Evolutionary conservation across 2,329 filamentous ascomycete genomes (phyloP).

Genomic region (Arthrobotrys megalospora): DNA sequence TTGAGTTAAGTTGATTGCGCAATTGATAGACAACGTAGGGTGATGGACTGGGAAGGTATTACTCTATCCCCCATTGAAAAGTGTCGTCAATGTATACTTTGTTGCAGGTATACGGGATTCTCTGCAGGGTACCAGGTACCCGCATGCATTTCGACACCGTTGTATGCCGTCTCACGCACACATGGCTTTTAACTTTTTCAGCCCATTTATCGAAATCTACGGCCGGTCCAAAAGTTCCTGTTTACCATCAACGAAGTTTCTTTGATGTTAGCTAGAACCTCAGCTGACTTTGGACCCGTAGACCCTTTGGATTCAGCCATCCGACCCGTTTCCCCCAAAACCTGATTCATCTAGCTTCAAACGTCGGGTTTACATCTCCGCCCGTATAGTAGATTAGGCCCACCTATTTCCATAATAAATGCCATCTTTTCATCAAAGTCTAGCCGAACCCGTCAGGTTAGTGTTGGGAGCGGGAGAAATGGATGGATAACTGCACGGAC

Average conservation of each 20-base stretch:
- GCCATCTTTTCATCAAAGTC: conserved; percentile 11
- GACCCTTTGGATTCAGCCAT: conserved; percentile 3
- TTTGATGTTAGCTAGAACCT: conserved; percentile 7
- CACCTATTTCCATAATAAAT: conserved; percentile 2
- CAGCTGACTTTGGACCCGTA: conserved; percentile 3
- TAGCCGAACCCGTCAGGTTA: conserved; percentile 16
- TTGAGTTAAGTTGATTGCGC: conserved; percentile 8
- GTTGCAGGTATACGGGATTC: conserved; percentile 14
- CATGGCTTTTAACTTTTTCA: conserved; percentile 12
- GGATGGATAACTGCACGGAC: conserved; percentile 8
- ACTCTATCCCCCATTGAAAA: background rate
- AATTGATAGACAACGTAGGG: conserved; percentile 7
- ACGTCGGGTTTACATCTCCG: conserved; percentile 18
- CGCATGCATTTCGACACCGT: conserved; percentile 10
- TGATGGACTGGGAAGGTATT: background rate
- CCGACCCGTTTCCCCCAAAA: background rate
- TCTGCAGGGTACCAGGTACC: conserved; percentile 33
- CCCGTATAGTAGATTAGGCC: conserved; percentile 29
- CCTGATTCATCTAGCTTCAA: conserved; percentile 20
- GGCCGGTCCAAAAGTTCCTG: background rate
- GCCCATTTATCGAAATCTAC: background rate
- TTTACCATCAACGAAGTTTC: conserved; percentile 4
- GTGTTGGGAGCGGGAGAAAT: conserved; percentile 2
- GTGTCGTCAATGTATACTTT: conserved; percentile 25
- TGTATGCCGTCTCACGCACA: conserved; percentile 24